Evolutionary conservation across 208 protist species (phyloP).

Genomic region (Blechomonas ayalai): DNA sequence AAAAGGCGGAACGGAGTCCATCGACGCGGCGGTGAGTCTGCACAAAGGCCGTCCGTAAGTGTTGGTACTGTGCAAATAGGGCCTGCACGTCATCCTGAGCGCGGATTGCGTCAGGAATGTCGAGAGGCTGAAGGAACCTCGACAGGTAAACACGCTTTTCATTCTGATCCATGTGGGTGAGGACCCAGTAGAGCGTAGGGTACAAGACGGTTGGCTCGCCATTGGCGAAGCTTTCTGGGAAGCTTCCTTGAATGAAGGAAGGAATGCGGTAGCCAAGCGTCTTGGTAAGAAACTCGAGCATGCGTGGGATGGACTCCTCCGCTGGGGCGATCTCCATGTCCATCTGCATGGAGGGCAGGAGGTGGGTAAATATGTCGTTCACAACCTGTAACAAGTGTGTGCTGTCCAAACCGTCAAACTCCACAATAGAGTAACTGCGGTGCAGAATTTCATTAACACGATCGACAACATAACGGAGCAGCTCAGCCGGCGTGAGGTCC

Average conservation of each 20-base stretch:
- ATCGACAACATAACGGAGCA: slow-evolving; percentile 78
- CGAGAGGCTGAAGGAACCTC: slow-evolving; percentile 77
- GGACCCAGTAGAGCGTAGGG: slow-evolving; percentile 84
- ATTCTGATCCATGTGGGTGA: slow-evolving; percentile 82
- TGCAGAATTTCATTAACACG: slow-evolving; percentile 64
- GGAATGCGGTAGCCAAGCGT: slow-evolving; percentile 81
- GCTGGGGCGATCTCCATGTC: slow-evolving; percentile 40
- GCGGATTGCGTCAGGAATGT: slow-evolving; percentile 81
- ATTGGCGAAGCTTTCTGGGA: slow-evolving; percentile 61
- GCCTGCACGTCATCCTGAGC: slow-evolving; percentile 80
- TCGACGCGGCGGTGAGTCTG: slow-evolving; percentile 80
- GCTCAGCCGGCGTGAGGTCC: slow-evolving; percentile 49
- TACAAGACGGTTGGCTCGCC: slow-evolving; percentile 83
- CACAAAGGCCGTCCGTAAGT: slow-evolving; percentile 70
- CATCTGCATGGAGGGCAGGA: slow-evolving; percentile 53
- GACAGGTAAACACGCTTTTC: slow-evolving; percentile 88
- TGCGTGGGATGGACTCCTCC: slow-evolving; percentile 38
- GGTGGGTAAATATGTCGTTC: slow-evolving; percentile 73
- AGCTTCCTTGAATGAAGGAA: slow-evolving; percentile 56
- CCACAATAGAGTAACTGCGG: slow-evolving; percentile 77
- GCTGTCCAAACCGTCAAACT: slow-evolving; percentile 71
- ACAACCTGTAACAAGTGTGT: slow-evolving; percentile 75
- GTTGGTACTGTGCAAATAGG: slow-evolving; percentile 81
- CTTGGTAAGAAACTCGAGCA: slow-evolving; percentile 79
- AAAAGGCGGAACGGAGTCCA: slow-evolving; percentile 49